These are phyloP conservation scores for Leccinum angustisporum DNA, from an alignment of 1,284 basidiomycete species.

Conservation along the genomic window DNA sequence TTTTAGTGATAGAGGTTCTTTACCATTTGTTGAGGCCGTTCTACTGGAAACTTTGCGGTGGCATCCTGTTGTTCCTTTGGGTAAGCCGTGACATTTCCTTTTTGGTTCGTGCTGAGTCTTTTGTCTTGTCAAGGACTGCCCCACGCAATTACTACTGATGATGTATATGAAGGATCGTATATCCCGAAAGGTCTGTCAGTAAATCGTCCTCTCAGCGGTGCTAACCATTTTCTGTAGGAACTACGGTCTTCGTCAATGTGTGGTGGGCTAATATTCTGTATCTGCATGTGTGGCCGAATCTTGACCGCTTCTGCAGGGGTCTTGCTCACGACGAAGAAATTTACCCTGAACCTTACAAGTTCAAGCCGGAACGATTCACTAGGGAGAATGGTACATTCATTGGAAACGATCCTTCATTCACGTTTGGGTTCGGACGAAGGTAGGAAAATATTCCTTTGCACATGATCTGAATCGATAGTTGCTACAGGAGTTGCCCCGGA, in stretches of 20 bases:
- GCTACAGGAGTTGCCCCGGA: conserved; percentile 30
- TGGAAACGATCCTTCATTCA: conserved; percentile 36
- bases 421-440: conserved; percentile 49
- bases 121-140: conserved; percentile 37
- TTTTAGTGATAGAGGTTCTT: conserved; percentile 37
- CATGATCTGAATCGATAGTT: background rate
- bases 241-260: conserved; percentile 45
- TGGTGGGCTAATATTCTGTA: conserved; percentile 36
- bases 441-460: conserved; percentile 12
- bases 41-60: conserved; percentile 54
- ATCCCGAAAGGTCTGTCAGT: conserved; percentile 39
- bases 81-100: conserved; percentile 29
- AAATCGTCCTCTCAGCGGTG: background rate
- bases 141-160: conserved; percentile 42
- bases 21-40: conserved; percentile 51
- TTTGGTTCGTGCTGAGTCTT: conserved; percentile 1
- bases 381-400: conserved; percentile 21
- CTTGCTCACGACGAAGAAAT: conserved; percentile 43
- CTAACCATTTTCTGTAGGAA: conserved; percentile 20
- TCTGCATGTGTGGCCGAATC: background rate
- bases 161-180: conserved; percentile 42
- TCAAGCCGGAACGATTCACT: conserved; percentile 46
- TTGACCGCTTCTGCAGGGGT: conserved; percentile 35
- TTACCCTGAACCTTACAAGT: conserved; percentile 44
- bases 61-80: conserved; percentile 47